Conservation (phyloP, 139 green algal genomes). For the Tetraselmis chui region DNA sequence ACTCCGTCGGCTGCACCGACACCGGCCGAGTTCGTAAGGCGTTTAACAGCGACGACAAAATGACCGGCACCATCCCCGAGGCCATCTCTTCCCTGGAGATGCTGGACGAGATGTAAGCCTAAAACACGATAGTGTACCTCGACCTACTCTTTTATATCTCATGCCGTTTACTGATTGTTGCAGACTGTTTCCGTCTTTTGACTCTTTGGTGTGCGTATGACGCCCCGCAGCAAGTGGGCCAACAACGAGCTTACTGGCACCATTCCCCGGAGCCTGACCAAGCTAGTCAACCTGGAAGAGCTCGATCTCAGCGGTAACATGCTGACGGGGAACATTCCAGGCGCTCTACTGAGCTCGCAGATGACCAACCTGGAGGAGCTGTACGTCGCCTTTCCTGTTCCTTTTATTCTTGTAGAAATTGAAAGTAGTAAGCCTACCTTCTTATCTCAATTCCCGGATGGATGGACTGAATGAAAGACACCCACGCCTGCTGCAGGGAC, state of each 20-base stretch:
- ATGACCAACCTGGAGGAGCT: not conserved
- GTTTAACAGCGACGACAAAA: not conserved
- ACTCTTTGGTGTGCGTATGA: no score
- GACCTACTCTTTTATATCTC: no score
- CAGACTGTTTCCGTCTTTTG: no score
- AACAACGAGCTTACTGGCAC: not conserved
- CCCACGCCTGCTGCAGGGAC: no score
- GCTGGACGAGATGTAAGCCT: not conserved
- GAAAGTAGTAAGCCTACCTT: no score
- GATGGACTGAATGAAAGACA: no score
- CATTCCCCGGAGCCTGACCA: not conserved
- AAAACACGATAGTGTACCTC: no score
- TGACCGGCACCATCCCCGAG: not conserved
- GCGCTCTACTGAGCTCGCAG: not conserved
- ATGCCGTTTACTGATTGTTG: no score
- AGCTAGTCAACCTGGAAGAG: not conserved
- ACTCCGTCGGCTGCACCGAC: not conserved
- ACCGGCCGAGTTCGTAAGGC: not conserved
- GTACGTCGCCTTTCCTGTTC: no score
- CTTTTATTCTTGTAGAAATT: no score
- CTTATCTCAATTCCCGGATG: no score
- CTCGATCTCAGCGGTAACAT: not conserved
- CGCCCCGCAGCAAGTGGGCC: no score
- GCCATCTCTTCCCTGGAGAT: not conserved
- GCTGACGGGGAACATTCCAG: not conserved